Evolutionary conservation across 257 asterid genomes (phyloP).

Genomic region (Solanum tacnaense): DNA sequence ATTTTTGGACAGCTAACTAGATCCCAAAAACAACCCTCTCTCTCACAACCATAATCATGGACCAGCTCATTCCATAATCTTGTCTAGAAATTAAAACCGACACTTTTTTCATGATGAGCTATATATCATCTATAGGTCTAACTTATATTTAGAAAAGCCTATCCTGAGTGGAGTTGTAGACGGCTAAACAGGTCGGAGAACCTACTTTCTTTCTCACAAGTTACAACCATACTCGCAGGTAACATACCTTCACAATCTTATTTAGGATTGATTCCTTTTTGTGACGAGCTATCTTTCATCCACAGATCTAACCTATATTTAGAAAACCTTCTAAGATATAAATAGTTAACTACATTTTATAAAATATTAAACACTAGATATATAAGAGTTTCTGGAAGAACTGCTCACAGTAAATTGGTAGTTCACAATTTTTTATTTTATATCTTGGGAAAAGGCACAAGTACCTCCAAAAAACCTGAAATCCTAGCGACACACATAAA

Average conservation of each 20-base stretch:
- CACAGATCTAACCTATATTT: neutral
- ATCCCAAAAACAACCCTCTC: neutral
- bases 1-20: neutral
- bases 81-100: neutral
- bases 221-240: neutral
- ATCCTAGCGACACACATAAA: too few relatives aligned
- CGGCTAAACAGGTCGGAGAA: neutral
- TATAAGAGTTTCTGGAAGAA: neutral
- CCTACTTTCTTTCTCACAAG: neutral
- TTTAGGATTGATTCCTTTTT: neutral
- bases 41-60: neutral
- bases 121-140: neutral
- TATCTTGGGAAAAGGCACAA: too few relatives aligned
- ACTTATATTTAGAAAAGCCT: neutral
- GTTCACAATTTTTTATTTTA: neutral
- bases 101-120: neutral
- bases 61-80: neutral
- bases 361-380: neutral
- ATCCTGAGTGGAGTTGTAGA: neutral
- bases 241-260: neutral
- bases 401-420: neutral
- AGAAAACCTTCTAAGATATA: too few relatives aligned
- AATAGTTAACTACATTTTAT: neutral
- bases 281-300: neutral
- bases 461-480: too few relatives aligned